A percentile compares a stretch with the other conserved stretches of the same genome.
phyloP scores from a whole-genome alignment of 176 grass and related monocot species.

The Paspalum vaginatum region DNA sequence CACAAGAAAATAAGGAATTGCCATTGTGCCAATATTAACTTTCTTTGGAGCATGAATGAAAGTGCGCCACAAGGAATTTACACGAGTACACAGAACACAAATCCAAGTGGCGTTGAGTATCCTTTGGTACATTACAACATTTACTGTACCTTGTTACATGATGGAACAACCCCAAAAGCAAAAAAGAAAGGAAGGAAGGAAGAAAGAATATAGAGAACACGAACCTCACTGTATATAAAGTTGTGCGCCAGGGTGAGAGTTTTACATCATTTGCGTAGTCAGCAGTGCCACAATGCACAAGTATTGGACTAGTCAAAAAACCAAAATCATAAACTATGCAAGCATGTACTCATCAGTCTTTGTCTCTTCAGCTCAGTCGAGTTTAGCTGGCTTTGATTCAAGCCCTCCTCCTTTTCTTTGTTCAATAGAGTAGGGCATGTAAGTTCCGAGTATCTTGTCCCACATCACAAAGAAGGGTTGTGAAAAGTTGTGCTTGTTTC shows the following conservation, averaged over 20 bases:
- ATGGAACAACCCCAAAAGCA: conserved; percentile 24
- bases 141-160: conserved; percentile 53
- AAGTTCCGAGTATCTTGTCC: conserved; percentile 78
- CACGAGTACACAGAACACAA: conserved; percentile 26
- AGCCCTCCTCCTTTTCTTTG: conserved; percentile 64
- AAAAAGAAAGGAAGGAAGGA: neutral
- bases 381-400: conserved; percentile 60
- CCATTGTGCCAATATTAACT: conserved; percentile 28
- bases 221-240: conserved; percentile 39
- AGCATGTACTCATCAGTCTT: conserved; percentile 43
- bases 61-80: neutral
- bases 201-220: conserved; percentile 29
- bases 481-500: conserved; percentile 86
- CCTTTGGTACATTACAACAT: conserved; percentile 58
- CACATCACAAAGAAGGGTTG: conserved; percentile 81
- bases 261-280: conserved; percentile 37
- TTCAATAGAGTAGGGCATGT: conserved; percentile 72
- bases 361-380: conserved; percentile 20
- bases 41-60: neutral
- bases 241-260: conserved; percentile 28
- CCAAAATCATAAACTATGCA: conserved; percentile 39
- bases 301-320: conserved; percentile 30
- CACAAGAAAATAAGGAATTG: neutral
- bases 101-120: conserved; percentile 39
- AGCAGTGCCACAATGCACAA: conserved; percentile 17